Evolutionary conservation across 1,284 basidiomycete species (phyloP).

Genomic region (Trichosporon sp.): DNA sequence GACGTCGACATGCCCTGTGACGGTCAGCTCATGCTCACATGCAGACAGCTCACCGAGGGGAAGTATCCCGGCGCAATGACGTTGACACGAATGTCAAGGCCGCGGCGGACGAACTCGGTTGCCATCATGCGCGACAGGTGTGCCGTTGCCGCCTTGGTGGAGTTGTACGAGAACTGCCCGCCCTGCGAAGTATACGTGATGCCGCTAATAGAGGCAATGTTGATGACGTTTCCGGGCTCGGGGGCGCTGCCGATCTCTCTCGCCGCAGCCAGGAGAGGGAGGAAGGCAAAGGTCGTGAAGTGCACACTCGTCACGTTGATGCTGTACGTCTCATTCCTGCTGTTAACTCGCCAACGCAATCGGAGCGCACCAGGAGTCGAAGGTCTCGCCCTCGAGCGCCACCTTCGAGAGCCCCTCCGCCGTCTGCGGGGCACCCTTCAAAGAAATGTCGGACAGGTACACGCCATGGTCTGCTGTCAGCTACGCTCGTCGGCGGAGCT

Average conservation of each 20-base stretch:
- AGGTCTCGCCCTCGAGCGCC: constrained; percentile 50
- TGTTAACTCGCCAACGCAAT: not conserved
- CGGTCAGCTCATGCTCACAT: too few relatives aligned
- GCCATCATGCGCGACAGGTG: constrained; percentile 37
- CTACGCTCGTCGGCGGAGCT: constrained; percentile 18
- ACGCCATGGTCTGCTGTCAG: constrained; percentile 49
- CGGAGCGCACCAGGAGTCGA: constrained; percentile 45
- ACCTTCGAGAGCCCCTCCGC: constrained; percentile 46
- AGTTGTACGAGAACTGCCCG: constrained; percentile 28
- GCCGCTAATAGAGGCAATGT: constrained; percentile 41
- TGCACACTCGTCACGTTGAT: constrained; percentile 54
- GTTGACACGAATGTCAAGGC: constrained; percentile 41
- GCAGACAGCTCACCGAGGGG: constrained; percentile 27
- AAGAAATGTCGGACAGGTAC: constrained; percentile 40
- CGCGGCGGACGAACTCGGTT: constrained; percentile 36
- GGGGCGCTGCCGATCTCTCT: constrained; percentile 42
- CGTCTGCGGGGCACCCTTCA: constrained; percentile 46
- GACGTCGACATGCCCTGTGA: constrained; percentile 48
- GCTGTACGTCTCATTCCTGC: constrained; percentile 39
- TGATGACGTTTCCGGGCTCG: constrained; percentile 54
- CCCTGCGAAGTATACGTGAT: constrained; percentile 25
- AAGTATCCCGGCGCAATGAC: constrained; percentile 36
- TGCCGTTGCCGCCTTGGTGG: constrained; percentile 36
- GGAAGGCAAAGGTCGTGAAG: constrained; percentile 55
- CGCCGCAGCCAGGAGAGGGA: constrained; percentile 51